These are phyloP conservation scores for Aurantiochytrium sp. DNA, from an alignment of 108 stramenopile genomes.

Conservation along the genomic window DNA sequence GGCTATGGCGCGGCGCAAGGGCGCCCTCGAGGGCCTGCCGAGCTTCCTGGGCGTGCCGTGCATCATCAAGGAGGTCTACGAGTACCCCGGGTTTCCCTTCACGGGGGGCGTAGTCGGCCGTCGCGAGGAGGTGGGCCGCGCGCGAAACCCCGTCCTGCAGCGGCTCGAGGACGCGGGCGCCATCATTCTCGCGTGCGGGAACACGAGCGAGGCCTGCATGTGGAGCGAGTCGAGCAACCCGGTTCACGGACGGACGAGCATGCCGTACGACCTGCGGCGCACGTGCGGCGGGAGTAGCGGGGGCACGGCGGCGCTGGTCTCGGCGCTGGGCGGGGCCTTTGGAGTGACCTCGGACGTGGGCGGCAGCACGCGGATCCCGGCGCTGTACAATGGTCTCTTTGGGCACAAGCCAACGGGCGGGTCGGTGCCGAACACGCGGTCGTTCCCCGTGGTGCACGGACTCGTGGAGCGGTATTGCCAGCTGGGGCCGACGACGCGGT, in stretches of 20 bases:
- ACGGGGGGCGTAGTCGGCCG: neutral
- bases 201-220: slow-evolving; percentile 35
- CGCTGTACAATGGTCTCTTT: slow-evolving; percentile 34
- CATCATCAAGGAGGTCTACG: slow-evolving; percentile 6
- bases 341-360: slow-evolving; percentile 31
- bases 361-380: slow-evolving; percentile 41
- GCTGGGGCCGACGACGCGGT: neutral
- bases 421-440: slow-evolving; percentile 5
- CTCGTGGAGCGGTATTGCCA: slow-evolving; percentile 6
- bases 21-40: neutral
- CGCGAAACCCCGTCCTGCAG: neutral
- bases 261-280: slow-evolving; percentile 25
- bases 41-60: neutral
- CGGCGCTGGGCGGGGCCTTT: neutral
- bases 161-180: neutral
- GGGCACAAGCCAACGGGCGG: slow-evolving; percentile 41
- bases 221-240: slow-evolving; percentile 32
- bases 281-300: slow-evolving; percentile 36
- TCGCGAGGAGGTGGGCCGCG: neutral
- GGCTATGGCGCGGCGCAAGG: neutral
- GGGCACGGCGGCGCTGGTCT: slow-evolving; percentile 5
- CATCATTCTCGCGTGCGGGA: neutral
- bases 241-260: slow-evolving; percentile 27
- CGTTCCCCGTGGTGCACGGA: neutral
- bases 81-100: slow-evolving; percentile 11